Conservation (phyloP, 2,329 filamentous ascomycete species). For the Talaromyces rugulosus region DNA sequence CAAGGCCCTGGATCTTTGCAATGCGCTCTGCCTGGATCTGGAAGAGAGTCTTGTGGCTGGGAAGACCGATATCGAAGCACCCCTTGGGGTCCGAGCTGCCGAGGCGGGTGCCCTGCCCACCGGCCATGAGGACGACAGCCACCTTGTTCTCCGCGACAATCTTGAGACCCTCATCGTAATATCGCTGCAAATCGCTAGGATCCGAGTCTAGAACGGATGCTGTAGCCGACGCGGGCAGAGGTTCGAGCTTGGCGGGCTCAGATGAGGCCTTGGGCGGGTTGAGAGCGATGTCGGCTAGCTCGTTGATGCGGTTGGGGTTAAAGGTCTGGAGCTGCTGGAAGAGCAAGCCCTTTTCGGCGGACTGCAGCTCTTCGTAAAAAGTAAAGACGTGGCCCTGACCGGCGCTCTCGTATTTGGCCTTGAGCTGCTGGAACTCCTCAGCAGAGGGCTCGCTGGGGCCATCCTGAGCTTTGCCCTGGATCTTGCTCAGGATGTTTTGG, state of each 20-base stretch:
- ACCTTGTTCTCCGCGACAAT: conserved; percentile 66
- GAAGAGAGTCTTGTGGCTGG: conserved; percentile 90
- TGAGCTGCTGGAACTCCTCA: conserved; percentile 64
- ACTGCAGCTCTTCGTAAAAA: conserved; percentile 77
- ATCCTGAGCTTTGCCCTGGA: conserved; percentile 38
- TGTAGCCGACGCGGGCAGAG: conserved; percentile 77
- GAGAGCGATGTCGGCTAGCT: conserved; percentile 75
- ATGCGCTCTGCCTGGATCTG: conserved; percentile 97
- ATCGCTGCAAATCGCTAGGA: conserved; percentile 69
- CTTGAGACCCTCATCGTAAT: conserved; percentile 70
- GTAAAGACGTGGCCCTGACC: conserved; percentile 78
- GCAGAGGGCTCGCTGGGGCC: conserved; percentile 49
- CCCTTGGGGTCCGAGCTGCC: conserved; percentile 96
- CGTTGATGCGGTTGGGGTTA: conserved; percentile 82
- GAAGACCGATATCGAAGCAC: conserved; percentile 93
- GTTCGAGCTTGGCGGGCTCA: conserved; percentile 63
- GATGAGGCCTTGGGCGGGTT: conserved; percentile 64
- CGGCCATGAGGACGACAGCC: conserved; percentile 91
- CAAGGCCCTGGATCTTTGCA: conserved; percentile 75
- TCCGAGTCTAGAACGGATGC: conserved; percentile 91
- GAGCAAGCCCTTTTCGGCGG: conserved; percentile 69
- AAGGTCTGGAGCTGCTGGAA: conserved; percentile 78
- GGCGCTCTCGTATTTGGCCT: conserved; percentile 68
- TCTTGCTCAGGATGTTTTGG: conserved; percentile 46
- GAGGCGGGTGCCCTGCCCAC: conserved; percentile 89